Percentiles rank a stretch among this genome's conserved stretches.
phyloP scores from a whole-genome alignment of 2,329 filamentous ascomycete genomes.

The Thelonectria rubi region DNA sequence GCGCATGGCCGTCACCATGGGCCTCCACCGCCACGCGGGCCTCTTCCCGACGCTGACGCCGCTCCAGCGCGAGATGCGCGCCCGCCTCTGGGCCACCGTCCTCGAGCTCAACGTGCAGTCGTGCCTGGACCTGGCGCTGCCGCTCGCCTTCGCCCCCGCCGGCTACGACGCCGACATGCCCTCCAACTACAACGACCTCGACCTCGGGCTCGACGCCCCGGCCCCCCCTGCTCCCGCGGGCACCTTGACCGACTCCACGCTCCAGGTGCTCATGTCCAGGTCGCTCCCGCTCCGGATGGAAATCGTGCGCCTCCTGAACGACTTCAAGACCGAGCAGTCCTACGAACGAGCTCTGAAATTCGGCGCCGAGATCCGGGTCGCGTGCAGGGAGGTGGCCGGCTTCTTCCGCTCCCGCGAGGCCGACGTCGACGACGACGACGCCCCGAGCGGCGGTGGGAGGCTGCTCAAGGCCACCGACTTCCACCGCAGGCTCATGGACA shows the following conservation, averaged over 20 bases:
- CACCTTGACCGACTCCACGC: conserved; percentile 35
- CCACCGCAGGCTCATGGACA: conserved; percentile 38
- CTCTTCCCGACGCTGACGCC: conserved; percentile 34
- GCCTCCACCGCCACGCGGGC: conserved; percentile 37
- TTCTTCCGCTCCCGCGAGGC: conserved; percentile 33
- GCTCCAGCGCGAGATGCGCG: conserved; percentile 34
- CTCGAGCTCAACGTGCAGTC: conserved; percentile 37
- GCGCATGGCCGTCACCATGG: conserved; percentile 41
- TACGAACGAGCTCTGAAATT: conserved; percentile 35
- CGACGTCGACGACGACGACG: background rate
- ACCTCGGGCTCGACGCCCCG: conserved; percentile 28
- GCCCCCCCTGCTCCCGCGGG: conserved; percentile 12
- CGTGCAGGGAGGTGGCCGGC: conserved; percentile 36
- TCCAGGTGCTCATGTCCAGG: conserved; percentile 36
- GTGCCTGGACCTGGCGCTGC: conserved; percentile 37
- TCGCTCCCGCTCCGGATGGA: conserved; percentile 35
- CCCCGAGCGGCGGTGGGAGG: conserved; percentile 1
- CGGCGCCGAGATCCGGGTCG: conserved; percentile 32
- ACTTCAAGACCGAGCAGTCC: conserved; percentile 33
- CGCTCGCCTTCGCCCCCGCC: conserved; percentile 29
- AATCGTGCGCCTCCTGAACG: conserved; percentile 35
- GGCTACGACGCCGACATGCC: conserved; percentile 36
- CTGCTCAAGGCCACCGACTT: conserved; percentile 34
- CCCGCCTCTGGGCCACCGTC: conserved; percentile 39
- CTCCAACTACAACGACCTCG: conserved; percentile 37